Base-by-base conservation (phyloP, 2,329 filamentous ascomycete species). In the Penicillium olsonii region DNA sequence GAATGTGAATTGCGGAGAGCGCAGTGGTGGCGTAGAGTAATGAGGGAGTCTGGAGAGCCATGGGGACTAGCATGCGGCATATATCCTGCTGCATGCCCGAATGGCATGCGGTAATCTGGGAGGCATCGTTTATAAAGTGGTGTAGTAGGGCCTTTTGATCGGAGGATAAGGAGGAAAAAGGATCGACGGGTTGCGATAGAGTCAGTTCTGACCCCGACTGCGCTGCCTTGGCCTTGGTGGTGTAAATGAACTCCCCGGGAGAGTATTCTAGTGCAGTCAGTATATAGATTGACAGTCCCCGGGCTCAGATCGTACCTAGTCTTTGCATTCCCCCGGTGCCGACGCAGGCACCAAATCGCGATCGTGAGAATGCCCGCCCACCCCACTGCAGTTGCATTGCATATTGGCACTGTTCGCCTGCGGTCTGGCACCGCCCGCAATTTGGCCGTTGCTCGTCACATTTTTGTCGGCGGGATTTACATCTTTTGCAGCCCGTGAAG, bases 381-480 rank as follows among this genome's bases (percentile, higher is more conserved):
- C 70, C 69, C 71, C 71, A 74, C 56, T 73, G 69, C 50, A 74
- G 60, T 52, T 71, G 64, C 65, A 73, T 69, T 38, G 71, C 62
- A 66, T 73, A 74, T 53, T 67, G 65, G 56, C 71, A 74, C 42
- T 65, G 61, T 41, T 61, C 61, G 26, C 63, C 65, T n/a, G 71
- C 70, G 37, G 62, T 55, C 56, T 65, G 62, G 55, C 72, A 75
- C 49, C 72, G 68, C 11, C 65, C 64, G 60, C 73, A 76, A 41
- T 55, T 63, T 20, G 73, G 73, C 49, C 67, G 67, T 43, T 65
- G 61, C 58, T 75, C 73, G 53, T 75, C 72, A 61, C 73, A 75
- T 69, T 75, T 75, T 54, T 75, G 70, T 45, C 73, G 69, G 31
- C 73, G 70, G 41, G 67, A 62, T 61, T 73, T 74, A 68, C 72